Evolutionary conservation across 371 early-diverging fungal species (phyloP), one percentile per base, ranked within the genome.

Genomic region (Mucor indicus): DNA sequence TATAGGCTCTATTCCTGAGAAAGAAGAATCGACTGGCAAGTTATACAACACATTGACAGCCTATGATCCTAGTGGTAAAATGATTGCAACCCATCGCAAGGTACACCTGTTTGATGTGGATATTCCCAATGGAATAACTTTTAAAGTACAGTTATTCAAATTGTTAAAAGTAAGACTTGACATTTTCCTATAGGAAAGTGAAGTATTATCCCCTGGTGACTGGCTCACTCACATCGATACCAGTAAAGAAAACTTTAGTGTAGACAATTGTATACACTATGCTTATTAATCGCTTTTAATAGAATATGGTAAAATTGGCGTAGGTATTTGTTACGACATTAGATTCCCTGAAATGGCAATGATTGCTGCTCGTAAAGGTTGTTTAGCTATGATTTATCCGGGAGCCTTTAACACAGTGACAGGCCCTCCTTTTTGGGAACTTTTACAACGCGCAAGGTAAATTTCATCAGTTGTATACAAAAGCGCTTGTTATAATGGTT

Each of bases 21-120:
- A 53, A 12, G 85, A 80, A 16, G 56, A 67, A 17, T 50, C 44
- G 0, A 73, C 70, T 31, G 79, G 69, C 38, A 84, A 83, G 25
- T 72, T 90, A 22, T 96, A 81, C 76, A 98, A 98, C 64, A 96
- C 97, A 6, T 85, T 92, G 48, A 92, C 95, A 0, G 82, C 94
- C 4, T 97, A 87, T 75, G 72, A 83, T 51, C 91, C 91, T 0
- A 52, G 67, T 25, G 98, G 97, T 44, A 60, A 58, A 4, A 66
- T 79, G 55, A 79, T 89, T 65, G 87, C 71, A 1, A 78, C 57
- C 12, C 86, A 89, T 58, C 72, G 83, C 24, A 87, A 92, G 65
- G 81, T 93, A n/a, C 97, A 98, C 57, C 72, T 98, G 38, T 98
- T 97, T 62, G 96, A 98, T 67, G 94, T 98, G 53, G 90, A 96